Evolutionary conservation across 495 filamentous ascomycete genomes (phyloP), one percentile per base, ranked within the genome.

Genomic region (Rostrohypoxylon terebratum): DNA sequence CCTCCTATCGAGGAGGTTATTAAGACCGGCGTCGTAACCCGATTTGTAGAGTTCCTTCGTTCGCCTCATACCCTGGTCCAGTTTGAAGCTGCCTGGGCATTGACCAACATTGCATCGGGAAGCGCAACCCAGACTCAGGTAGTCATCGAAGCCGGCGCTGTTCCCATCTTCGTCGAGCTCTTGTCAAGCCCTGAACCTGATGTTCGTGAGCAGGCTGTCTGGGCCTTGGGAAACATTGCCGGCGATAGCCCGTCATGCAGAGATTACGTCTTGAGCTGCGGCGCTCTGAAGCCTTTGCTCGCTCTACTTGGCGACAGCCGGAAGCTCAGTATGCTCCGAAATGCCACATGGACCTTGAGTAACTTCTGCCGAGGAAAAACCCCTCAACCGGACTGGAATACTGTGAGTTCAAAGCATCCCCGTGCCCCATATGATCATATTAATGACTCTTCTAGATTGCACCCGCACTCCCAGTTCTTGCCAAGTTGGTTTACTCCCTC

Each of bases 361-460:
- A 99, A 99, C 85, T 99, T 99, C 85, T 99, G 96, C 85, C 95
- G 96, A 87, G 96, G 96, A 82, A 99, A 98, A 88, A 97, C 94
- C 3, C 96, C 96, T 40, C 96, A 99, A 82, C 96, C 96, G 18
- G 96, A 99, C 79, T 99, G 96, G 96, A 87, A 90, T 77, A 98
- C 93, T 2, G 94, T 97, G 85, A 81, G 90, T 87, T 61, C 45
- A 16, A 50, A 4, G 31, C 73, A 5, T 68, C 31, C 34, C 33
- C 55, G 34, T 44, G 40, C 20, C 48, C 13, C 14, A 21, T 34
- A 53, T 20, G 5, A 48, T 18, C 3, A 38, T 68, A 34, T 60
- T 58, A 59, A 75, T 44, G 71, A 66, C 38, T 57, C 60, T n/a
- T 72, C 51, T 78, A 97, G 94, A 99, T 99, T 75, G 86, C 93